Conservation (phyloP, 1,284 basidiomycete genomes). For the Sporisorium iseilematis-ciliati region DNA sequence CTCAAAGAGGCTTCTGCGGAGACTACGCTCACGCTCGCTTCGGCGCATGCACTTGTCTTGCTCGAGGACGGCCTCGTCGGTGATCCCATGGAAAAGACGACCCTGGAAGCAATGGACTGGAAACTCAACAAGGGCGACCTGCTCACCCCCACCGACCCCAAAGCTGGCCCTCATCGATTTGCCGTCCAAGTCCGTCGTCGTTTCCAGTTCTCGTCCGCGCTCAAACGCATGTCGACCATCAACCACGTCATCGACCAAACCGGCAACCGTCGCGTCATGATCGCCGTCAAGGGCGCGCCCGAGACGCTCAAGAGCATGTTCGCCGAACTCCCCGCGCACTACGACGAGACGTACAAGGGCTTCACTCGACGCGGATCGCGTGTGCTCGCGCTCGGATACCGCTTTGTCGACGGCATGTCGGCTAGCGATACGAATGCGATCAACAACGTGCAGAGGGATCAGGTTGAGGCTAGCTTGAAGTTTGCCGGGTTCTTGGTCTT, state of each 20-base stretch:
- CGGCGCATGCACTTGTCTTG: slow-evolving; percentile 93
- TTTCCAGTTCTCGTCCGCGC: slow-evolving; percentile 69
- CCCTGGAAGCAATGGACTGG: slow-evolving; percentile 92
- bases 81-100: slow-evolving; percentile 99
- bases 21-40: slow-evolving; percentile 88
- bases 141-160: slow-evolving; percentile 45
- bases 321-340: slow-evolving; percentile 60
- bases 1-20: slow-evolving; percentile 82
- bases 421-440: slow-evolving; percentile 41
- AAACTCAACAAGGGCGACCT: slow-evolving; percentile 79
- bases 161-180: slow-evolving; percentile 44
- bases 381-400: slow-evolving; percentile 68
- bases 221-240: slow-evolving; percentile 69
- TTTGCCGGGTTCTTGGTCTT: slow-evolving; percentile 69
- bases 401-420: slow-evolving; percentile 54
- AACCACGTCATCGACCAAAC: slow-evolving; percentile 53
- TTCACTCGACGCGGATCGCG: slow-evolving; percentile 68
- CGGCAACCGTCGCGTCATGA: slow-evolving; percentile 52
- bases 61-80: slow-evolving; percentile 92
- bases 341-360: slow-evolving; percentile 68
- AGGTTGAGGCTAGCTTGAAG: slow-evolving; percentile 60
- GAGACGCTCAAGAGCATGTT: slow-evolving; percentile 68
- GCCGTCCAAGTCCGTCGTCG: slow-evolving; percentile 63
- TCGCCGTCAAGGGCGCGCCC: slow-evolving; percentile 67
- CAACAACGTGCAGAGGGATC: slow-evolving; percentile 59